Evolutionary conservation across 176 grass and related monocot species (phyloP).

Genomic region (Sorghum bicolor): Sorghum_bicolor_NCBIv3 NC_012870.2:71106501-71107000

Average conservation of each 20-base stretch:
- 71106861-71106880: constrained; percentile 69
- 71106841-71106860: constrained; percentile 81
- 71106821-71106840: constrained; percentile 85
- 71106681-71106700: constrained; percentile 94
- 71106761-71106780: constrained; percentile 87
- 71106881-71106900: constrained; percentile 95
- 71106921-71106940: constrained; percentile 95
- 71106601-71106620: constrained; percentile 21
- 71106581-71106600: constrained; percentile 40
- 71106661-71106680: constrained; percentile 62
- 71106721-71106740: constrained; percentile 77
- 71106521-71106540: not conserved
- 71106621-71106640: not conserved
- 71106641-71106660: not conserved
- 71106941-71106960: constrained; percentile 64
- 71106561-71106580: constrained; percentile 40
- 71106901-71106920: constrained; percentile 88
- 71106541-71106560: constrained; percentile 17
- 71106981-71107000: not conserved
- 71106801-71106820: constrained; percentile 88
- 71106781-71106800: constrained; percentile 79
- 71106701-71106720: constrained; percentile 91
- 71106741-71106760: constrained; percentile 78
- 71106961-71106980: not conserved
- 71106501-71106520: constrained; percentile 1